Conservation (phyloP, 257 asterid species). For the Nicotiana benthamiana region DNA sequence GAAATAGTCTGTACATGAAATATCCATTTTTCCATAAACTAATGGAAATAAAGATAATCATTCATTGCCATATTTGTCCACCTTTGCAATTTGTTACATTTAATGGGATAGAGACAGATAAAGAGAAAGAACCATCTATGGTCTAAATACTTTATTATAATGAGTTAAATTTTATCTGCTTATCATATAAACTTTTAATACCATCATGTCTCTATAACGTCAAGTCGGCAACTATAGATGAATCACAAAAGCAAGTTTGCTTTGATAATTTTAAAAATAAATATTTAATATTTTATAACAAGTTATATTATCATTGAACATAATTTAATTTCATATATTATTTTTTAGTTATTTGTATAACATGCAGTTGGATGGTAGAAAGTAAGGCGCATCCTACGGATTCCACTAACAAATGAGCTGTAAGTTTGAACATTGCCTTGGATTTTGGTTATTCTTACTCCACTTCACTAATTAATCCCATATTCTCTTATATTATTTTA, state of each 20-base stretch:
- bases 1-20: too few relatives aligned
- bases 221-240: neutral
- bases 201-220: neutral
- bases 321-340: neutral
- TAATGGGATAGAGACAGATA: too few relatives aligned
- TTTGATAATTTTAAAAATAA: neutral
- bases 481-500: neutral
- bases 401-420: constrained; percentile 6
- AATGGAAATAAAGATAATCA: neutral
- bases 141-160: too few relatives aligned
- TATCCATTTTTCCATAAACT: neutral
- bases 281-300: neutral
- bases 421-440: neutral
- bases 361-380: neutral
- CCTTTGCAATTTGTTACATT: too few relatives aligned
- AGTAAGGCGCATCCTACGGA: neutral
- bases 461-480: neutral
- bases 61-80: neutral
- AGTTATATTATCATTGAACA: neutral
- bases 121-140: too few relatives aligned
- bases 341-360: neutral
- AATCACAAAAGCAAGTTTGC: neutral
- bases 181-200: neutral
- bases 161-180: too few relatives aligned
- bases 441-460: neutral